Evolutionary conservation across 2,329 filamentous ascomycete species (phyloP).

Genomic region (Ophiostoma pallidulum): DNA sequence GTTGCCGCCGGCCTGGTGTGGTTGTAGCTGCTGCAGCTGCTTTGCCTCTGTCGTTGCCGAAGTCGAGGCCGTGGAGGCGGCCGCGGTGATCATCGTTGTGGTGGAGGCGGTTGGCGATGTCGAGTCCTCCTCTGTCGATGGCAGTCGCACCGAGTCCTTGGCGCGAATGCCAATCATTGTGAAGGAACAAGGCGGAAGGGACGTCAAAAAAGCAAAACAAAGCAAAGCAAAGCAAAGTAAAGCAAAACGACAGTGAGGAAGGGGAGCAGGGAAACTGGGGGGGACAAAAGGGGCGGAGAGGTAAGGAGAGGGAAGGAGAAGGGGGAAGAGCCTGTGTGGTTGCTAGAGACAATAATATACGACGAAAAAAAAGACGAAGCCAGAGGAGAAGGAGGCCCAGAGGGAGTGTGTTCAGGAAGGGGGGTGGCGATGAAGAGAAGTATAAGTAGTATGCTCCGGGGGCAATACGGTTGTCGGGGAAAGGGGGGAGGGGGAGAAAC

Average conservation of each 20-base stretch:
- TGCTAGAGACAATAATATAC: not conserved
- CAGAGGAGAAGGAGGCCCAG: too few species aligned
- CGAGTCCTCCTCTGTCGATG: constrained; percentile 5
- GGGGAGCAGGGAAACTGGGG: not conserved
- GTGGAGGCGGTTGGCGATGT: constrained; percentile 5
- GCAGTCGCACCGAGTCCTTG: constrained; percentile 6
- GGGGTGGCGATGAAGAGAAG: too few species aligned
- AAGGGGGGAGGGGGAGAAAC: not conserved
- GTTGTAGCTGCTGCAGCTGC: not conserved
- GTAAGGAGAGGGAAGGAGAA: not conserved
- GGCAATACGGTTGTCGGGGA: not conserved
- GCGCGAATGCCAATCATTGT: not conserved
- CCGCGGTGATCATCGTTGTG: constrained; percentile 10
- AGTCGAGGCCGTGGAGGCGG: constrained; percentile 2
- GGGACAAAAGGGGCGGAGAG: not conserved
- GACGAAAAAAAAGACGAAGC: not conserved
- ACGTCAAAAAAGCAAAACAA: not conserved
- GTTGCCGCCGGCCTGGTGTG: not conserved
- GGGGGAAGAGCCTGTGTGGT: too few species aligned
- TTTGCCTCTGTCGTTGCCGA: not conserved
- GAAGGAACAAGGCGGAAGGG: not conserved
- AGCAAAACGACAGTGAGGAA: not conserved
- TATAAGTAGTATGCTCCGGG: too few species aligned
- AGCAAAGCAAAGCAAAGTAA: not conserved
- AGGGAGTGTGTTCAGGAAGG: too few species aligned